Conservation (phyloP, 805 yeast genomes). For the Ogataea haglerorum region DNA sequence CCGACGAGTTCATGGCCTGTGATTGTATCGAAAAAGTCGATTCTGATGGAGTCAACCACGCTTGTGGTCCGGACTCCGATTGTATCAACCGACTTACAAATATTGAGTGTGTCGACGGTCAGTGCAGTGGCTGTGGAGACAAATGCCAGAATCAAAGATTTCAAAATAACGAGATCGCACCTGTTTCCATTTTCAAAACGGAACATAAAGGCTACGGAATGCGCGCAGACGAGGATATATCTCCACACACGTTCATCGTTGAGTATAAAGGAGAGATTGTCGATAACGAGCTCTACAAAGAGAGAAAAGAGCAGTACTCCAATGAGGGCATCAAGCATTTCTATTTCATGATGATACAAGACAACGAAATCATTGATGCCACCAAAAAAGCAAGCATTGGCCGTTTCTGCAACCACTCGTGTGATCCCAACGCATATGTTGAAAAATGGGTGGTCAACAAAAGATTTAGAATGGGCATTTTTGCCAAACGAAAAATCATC, state of each 20-base stretch:
- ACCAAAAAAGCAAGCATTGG: conserved; percentile 86
- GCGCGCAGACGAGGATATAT: conserved; percentile 58
- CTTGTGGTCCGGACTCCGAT: conserved; percentile 83
- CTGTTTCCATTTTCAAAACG: conserved; percentile 78
- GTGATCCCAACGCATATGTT: conserved; percentile 91
- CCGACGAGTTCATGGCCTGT: conserved; percentile 84
- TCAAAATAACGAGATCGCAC: conserved; percentile 70
- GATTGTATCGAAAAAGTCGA: conserved; percentile 63
- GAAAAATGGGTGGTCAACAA: conserved; percentile 97
- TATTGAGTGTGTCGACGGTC: conserved; percentile 79
- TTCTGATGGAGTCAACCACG: conserved; percentile 45
- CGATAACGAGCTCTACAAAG: conserved; percentile 70
- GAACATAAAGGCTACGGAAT: conserved; percentile 88
- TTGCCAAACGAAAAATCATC: conserved; percentile 69
- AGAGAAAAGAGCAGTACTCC: conserved; percentile 73
- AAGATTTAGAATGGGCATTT: conserved; percentile 89
- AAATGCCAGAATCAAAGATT: conserved; percentile 86
- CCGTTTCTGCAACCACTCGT: conserved; percentile 91
- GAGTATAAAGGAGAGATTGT: conserved; percentile 95
- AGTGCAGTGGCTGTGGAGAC: conserved; percentile 64
- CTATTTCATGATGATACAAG: conserved; percentile 93
- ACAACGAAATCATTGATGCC: conserved; percentile 92
- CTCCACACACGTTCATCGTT: conserved; percentile 69
- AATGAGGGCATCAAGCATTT: conserved; percentile 69
- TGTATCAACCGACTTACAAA: conserved; percentile 92